phyloP scores from a whole-genome alignment of 2,329 filamentous ascomycete genomes.

The Cercospora nicotianae region DNA sequence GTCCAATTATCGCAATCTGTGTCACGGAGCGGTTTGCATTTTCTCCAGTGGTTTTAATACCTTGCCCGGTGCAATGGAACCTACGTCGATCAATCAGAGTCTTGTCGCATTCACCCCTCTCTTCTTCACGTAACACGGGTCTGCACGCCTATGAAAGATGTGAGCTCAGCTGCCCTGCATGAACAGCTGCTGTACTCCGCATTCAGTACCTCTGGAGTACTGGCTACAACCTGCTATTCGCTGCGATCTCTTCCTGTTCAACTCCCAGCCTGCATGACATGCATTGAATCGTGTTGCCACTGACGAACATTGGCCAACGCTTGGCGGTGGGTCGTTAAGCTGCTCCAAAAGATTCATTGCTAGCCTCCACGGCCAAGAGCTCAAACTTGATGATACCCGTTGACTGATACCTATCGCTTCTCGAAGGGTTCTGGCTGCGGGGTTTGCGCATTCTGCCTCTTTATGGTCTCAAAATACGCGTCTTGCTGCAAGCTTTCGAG shows the following conservation, averaged over 20 bases:
- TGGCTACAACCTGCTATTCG: neutral
- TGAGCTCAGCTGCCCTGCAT: constrained; percentile 18
- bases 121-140: constrained; percentile 7
- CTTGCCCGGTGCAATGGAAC: constrained; percentile 16
- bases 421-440: neutral
- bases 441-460: neutral
- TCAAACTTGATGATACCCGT: neutral
- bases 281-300: neutral
- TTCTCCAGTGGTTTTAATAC: neutral
- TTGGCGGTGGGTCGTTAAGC: neutral
- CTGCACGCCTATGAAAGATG: neutral
- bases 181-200: constrained; percentile 18
- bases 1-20: neutral
- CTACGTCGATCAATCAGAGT: constrained; percentile 2
- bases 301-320: neutral
- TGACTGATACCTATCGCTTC: neutral
- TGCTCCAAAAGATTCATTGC: neutral
- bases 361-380: neutral
- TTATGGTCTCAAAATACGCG: too few species aligned
- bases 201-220: neutral
- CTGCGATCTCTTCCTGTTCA: neutral
- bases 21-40: neutral
- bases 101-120: constrained; percentile 10
- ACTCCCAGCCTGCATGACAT: neutral
- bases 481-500: neutral